Conservation (phyloP, 352 stramenopile species). For the Thalassiosira allenii region DNA sequence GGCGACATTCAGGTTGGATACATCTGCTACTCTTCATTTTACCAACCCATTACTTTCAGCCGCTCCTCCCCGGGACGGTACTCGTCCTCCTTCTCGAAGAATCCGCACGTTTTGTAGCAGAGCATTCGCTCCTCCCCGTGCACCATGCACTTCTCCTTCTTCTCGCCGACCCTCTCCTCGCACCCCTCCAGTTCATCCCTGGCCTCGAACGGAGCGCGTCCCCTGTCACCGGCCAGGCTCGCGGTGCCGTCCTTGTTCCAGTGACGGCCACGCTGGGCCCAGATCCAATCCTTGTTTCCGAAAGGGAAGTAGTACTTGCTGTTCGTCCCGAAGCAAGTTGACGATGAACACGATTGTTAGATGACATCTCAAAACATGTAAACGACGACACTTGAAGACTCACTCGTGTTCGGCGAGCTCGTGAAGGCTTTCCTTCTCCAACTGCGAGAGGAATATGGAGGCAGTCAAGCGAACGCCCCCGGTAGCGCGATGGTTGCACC, state of each 20-base stretch:
- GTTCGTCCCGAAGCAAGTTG: neutral
- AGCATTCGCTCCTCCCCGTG: conserved; percentile 7
- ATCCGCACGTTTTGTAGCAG: conserved; percentile 29
- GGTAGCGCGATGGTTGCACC: conserved; percentile 23
- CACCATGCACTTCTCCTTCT: conserved; percentile 24
- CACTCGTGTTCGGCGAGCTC: conserved; percentile 30
- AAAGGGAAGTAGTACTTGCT: conserved; percentile 38
- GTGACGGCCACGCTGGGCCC: conserved; percentile 23
- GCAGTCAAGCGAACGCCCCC: conserved; percentile 26
- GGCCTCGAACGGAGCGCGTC: conserved; percentile 10
- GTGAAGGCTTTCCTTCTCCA: conserved; percentile 21
- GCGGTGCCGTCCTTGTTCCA: conserved; percentile 32
- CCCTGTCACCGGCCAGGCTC: conserved; percentile 23
- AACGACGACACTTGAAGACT: neutral
- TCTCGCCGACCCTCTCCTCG: conserved; percentile 16
- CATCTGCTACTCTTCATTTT: neutral
- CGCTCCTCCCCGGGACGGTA: conserved; percentile 15
- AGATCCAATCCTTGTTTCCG: conserved; percentile 37
- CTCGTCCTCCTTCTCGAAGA: conserved; percentile 15
- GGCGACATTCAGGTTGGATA: neutral
- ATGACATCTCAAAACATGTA: conserved; percentile 3
- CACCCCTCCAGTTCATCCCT: conserved; percentile 24
- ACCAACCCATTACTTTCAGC: neutral
- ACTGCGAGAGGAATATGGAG: conserved; percentile 30
- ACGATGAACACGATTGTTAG: neutral